Conservation (phyloP, 768 basidiomycete genomes). For the Udeniomyces megalosporus region DNA sequence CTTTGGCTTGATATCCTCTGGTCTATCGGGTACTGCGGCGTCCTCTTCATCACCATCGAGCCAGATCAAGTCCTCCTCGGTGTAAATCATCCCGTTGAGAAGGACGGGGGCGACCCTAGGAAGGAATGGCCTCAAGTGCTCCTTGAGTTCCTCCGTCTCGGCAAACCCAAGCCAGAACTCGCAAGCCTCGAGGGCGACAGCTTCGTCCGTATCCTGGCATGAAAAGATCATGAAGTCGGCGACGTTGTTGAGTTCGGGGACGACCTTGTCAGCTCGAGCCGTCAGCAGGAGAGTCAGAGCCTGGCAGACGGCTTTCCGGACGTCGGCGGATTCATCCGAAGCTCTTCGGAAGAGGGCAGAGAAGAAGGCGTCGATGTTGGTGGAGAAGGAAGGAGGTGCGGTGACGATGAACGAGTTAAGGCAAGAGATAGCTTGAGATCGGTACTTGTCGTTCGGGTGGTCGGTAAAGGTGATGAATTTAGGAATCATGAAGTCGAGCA, state of each 20-base stretch:
- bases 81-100: conserved; percentile 94
- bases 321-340: conserved; percentile 80
- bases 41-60: conserved; percentile 76
- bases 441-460: conserved; percentile 73
- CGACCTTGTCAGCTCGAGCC: conserved; percentile 82
- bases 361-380: conserved; percentile 86
- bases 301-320: conserved; percentile 89
- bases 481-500: conserved; percentile 90
- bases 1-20: conserved; percentile 90
- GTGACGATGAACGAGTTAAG: conserved; percentile 65
- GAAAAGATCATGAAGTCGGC: conserved; percentile 98
- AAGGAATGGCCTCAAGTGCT: conserved; percentile 68
- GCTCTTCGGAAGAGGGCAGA: conserved; percentile 86
- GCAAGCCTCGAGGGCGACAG: conserved; percentile 87
- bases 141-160: conserved; percentile 74
- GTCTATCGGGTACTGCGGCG: conserved; percentile 78
- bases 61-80: conserved; percentile 89
- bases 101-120: conserved; percentile 85
- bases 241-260: conserved; percentile 88
- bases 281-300: conserved; percentile 84
- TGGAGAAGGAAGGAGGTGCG: conserved; percentile 67
- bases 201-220: conserved; percentile 91
- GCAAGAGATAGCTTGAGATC: conserved; percentile 82
- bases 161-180: conserved; percentile 99
- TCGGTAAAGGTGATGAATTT: conserved; percentile 81